A percentile compares a stretch with the other conserved stretches of the same genome.
phyloP scores from a whole-genome alignment of 2,329 filamentous ascomycete species.

The Penicillium polonicum region DNA sequence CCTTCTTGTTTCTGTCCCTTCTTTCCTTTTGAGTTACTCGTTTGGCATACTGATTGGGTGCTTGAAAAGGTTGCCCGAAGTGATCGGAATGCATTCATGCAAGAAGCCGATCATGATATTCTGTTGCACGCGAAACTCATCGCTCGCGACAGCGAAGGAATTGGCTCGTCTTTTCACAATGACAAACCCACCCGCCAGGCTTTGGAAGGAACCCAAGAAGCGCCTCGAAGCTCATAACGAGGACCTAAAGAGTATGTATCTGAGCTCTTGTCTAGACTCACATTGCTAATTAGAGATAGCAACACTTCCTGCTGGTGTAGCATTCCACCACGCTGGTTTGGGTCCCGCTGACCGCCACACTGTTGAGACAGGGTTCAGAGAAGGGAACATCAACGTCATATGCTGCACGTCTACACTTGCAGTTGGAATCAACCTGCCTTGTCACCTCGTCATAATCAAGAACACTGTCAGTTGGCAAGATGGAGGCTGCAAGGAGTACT shows the following conservation, averaged over 20 bases:
- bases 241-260: slow-evolving; percentile 56
- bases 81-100: slow-evolving; percentile 66
- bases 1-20: too few relatives aligned
- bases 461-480: slow-evolving; percentile 69
- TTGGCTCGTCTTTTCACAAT: slow-evolving; percentile 66
- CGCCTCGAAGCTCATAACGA: slow-evolving; percentile 55
- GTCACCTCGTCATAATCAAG: slow-evolving; percentile 80
- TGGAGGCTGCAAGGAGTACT: slow-evolving; percentile 65
- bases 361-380: slow-evolving; percentile 67
- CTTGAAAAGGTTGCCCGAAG: slow-evolving; percentile 56
- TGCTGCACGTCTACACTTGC: slow-evolving; percentile 85
- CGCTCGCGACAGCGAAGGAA: slow-evolving; percentile 64
- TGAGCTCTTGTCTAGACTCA: not conserved
- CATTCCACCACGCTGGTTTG: slow-evolving; percentile 80
- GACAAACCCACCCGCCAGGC: slow-evolving; percentile 51
- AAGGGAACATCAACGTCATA: slow-evolving; percentile 73
- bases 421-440: slow-evolving; percentile 79
- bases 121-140: slow-evolving; percentile 73
- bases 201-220: slow-evolving; percentile 62
- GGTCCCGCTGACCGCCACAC: slow-evolving; percentile 61
- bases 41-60: not conserved
- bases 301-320: slow-evolving; percentile 61
- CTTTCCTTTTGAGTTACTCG: not conserved
- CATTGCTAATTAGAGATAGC: slow-evolving; percentile 31
- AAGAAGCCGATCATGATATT: slow-evolving; percentile 80